These are phyloP conservation scores for Pseudogymnoascus sp. DNA, from an alignment of 2,329 filamentous ascomycete genomes.

Conservation along the genomic window DNA sequence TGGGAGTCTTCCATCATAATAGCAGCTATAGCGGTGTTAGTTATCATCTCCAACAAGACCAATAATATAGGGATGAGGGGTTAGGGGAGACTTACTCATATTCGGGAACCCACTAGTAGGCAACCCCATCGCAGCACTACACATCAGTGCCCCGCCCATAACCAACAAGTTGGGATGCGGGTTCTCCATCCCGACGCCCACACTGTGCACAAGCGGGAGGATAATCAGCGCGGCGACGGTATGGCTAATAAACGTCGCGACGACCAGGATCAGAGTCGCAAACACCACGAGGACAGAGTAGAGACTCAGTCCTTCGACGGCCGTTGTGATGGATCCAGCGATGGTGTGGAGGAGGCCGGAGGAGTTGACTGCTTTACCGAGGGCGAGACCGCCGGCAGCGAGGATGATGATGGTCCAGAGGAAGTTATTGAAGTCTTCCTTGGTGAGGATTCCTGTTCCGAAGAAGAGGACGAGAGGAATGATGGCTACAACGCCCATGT, in stretches of 20 bases:
- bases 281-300: conserved; percentile 87
- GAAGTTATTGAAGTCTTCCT: conserved; percentile 99
- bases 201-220: conserved; percentile 77
- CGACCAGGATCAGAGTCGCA: conserved; percentile 72
- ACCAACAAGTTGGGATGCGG: conserved; percentile 91
- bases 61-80: no score
- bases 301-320: conserved; percentile 69
- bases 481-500: conserved; percentile 97
- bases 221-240: conserved; percentile 95
- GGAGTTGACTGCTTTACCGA: conserved; percentile 89
- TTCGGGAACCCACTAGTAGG: conserved; percentile 97
- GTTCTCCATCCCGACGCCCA: conserved; percentile 76
- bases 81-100: conserved; percentile 70
- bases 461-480: conserved; percentile 95
- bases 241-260: conserved; percentile 96
- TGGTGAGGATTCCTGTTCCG: conserved; percentile 88
- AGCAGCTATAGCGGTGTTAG: conserved; percentile 52
- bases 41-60: not conserved
- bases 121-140: conserved; percentile 92
- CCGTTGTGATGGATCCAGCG: conserved; percentile 63
- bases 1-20: conserved; percentile 98
- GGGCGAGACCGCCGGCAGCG: conserved; percentile 81
- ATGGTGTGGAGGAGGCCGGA: conserved; percentile 88
- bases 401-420: conserved; percentile 99
- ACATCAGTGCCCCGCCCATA: conserved; percentile 94